Evolutionary conservation across 805 yeast genomes (phyloP).

Genomic region (Saccharomyces jurei): DNA sequence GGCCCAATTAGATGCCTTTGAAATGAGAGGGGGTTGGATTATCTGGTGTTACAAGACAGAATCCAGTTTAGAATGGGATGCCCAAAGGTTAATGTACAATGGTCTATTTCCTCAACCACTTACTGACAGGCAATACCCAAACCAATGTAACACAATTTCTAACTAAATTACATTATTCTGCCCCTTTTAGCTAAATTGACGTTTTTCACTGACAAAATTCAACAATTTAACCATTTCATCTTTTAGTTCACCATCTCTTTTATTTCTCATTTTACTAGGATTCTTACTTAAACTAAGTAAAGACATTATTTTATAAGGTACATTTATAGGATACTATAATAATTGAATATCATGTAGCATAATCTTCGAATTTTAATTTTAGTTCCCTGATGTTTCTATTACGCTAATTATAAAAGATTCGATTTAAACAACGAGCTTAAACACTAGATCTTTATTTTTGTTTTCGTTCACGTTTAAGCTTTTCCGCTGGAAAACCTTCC

Average conservation of each 20-base stretch:
- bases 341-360: not conserved
- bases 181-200: not conserved
- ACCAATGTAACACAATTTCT: constrained; percentile 43
- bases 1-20: constrained; percentile 85
- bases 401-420: not conserved
- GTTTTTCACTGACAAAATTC: not conserved
- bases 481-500: not conserved
- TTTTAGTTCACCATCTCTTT: not conserved
- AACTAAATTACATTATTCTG: not conserved
- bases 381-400: not conserved
- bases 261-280: not conserved
- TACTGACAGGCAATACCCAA: constrained; percentile 54
- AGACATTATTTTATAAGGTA: not conserved
- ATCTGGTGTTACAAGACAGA: constrained; percentile 95
- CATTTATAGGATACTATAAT: not conserved
- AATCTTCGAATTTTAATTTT: not conserved
- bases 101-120: constrained; percentile 80
- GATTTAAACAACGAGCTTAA: not conserved
- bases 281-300: not conserved
- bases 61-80: constrained; percentile 77
- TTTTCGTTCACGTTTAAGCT: not conserved
- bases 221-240: not conserved
- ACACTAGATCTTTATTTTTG: not conserved
- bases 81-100: constrained; percentile 46
- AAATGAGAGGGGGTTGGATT: constrained; percentile 75